Conservation (phyloP, 768 basidiomycete species). For the Heimioporus sp. region DNA sequence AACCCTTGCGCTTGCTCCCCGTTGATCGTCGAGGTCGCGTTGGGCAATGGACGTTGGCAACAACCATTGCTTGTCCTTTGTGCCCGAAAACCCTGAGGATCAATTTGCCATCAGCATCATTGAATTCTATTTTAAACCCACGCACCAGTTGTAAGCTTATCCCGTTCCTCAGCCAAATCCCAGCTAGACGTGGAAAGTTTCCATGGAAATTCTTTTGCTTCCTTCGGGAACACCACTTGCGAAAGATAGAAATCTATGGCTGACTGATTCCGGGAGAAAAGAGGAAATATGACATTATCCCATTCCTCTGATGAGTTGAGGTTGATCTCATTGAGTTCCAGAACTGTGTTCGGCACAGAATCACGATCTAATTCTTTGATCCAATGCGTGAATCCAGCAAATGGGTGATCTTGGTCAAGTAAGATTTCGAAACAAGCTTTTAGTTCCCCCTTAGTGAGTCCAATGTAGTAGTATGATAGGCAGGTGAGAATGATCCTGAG, state of each 20-base stretch:
- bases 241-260: not conserved
- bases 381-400: not conserved
- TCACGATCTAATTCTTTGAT: not conserved
- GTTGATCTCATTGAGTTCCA: not conserved
- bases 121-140: too few species aligned
- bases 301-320: not conserved
- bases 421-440: not conserved
- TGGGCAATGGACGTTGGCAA: slow-evolving; percentile 11
- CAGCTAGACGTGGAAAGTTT: not conserved
- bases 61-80: slow-evolving; percentile 42
- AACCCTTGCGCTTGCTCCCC: slow-evolving; percentile 43
- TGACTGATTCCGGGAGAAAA: not conserved
- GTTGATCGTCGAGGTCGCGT: slow-evolving; percentile 35
- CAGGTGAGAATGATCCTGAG: slow-evolving; percentile 31
- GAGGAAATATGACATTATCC: not conserved
- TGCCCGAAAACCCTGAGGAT: slow-evolving; percentile 43
- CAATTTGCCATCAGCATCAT: too few species aligned
- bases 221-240: slow-evolving; percentile 1
- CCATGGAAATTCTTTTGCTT: not conserved
- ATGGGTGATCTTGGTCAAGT: not conserved
- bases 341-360: not conserved
- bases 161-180: not conserved
- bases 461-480: too few species aligned
- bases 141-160: not conserved
- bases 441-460: not conserved